Percentiles rank a stretch among this genome's conserved stretches.
phyloP scores from a whole-genome alignment of 768 basidiomycete species.

The Lentinula raphanica region DNA sequence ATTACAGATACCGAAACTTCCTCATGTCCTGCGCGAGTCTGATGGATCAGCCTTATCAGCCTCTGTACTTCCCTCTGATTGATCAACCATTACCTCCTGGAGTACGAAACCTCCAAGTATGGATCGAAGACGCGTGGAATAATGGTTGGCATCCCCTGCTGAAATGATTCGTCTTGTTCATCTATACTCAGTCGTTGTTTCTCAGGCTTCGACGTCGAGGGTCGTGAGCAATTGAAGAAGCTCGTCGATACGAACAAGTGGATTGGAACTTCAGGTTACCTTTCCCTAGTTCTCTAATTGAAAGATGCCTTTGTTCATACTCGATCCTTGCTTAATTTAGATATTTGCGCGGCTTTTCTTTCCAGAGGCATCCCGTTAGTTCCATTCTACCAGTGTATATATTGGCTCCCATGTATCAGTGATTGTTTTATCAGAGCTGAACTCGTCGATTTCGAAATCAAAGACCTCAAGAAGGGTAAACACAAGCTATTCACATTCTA shows the following conservation, averaged over 20 bases:
- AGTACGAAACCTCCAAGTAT: slow-evolving; percentile 66
- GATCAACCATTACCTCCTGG: slow-evolving; percentile 57
- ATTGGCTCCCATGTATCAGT: neutral
- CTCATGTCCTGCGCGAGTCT: slow-evolving; percentile 72
- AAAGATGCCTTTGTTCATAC: neutral
- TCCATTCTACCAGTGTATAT: neutral
- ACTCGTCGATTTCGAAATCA: slow-evolving; percentile 62
- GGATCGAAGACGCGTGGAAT: slow-evolving; percentile 82
- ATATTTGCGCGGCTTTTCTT: slow-evolving; percentile 74
- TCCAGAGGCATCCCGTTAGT: slow-evolving; percentile 79
- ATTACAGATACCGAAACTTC: slow-evolving; percentile 72
- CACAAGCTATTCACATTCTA: neutral
- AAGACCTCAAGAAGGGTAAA: slow-evolving; percentile 12
- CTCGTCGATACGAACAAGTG: slow-evolving; percentile 58
- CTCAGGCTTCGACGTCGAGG: slow-evolving; percentile 69
- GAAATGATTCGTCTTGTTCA: neutral
- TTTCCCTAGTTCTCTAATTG: neutral
- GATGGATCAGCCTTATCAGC: slow-evolving; percentile 60
- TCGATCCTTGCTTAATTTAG: slow-evolving; percentile 26
- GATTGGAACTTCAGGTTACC: slow-evolving; percentile 75
- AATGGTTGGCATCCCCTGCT: slow-evolving; percentile 36
- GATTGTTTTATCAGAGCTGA: slow-evolving; percentile 36
- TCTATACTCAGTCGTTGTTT: neutral
- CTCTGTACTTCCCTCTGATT: slow-evolving; percentile 56
- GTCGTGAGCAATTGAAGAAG: slow-evolving; percentile 54